These are phyloP conservation scores for Boletales sp. DNA, from an alignment of 768 basidiomycete species.

Conservation along the genomic window DNA sequence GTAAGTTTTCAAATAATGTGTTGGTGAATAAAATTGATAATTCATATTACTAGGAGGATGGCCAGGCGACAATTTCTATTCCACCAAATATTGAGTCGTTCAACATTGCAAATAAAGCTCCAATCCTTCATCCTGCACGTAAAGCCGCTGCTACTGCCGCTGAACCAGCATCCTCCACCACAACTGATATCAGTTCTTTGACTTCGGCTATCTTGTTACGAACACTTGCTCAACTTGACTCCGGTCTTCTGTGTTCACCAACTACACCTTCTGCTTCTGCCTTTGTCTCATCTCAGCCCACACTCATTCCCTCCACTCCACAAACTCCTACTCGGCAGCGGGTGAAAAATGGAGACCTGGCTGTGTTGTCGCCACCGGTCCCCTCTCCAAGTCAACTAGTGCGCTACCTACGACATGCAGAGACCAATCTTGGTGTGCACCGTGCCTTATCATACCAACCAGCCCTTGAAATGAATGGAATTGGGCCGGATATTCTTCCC, in stretches of 20 bases:
- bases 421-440: not conserved
- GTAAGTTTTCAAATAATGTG: too few relatives aligned
- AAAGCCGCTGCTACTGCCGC: not conserved
- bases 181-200: not conserved
- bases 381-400: not conserved
- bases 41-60: too few relatives aligned
- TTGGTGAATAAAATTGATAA: too few relatives aligned
- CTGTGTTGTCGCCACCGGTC: not conserved
- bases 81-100: slow-evolving; percentile 7
- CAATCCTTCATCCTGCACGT: not conserved
- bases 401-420: slow-evolving; percentile 1
- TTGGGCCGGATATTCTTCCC: not conserved
- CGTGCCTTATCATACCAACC: not conserved
- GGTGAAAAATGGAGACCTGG: too few relatives aligned
- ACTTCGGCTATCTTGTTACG: not conserved
- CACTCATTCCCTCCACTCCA: not conserved
- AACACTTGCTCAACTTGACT: not conserved
- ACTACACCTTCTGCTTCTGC: not conserved
- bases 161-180: not conserved
- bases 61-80: not conserved
- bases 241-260: not conserved
- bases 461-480: not conserved
- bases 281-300: too few relatives aligned
- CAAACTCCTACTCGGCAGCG: not conserved
- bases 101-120: slow-evolving; percentile 1